A percentile compares a stretch with the other conserved stretches of the same genome.
phyloP scores from a whole-genome alignment of 495 filamentous ascomycete genomes.

The Daldinia vernicosa region DNA sequence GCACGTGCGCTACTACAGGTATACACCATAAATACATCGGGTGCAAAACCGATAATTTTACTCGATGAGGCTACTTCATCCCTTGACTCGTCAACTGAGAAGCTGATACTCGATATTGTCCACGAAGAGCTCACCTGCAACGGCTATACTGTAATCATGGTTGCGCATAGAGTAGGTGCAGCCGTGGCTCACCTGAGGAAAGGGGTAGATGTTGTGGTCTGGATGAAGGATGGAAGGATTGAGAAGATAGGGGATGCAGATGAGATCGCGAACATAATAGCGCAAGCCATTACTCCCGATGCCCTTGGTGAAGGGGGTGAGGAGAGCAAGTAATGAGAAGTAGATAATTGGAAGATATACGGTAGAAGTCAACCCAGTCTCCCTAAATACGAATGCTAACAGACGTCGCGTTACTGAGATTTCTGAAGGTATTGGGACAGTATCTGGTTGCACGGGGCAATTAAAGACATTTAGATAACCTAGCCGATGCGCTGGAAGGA shows the following conservation, averaged over 20 bases:
- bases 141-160: slow-evolving; percentile 66
- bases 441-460: neutral
- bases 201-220: slow-evolving; percentile 45
- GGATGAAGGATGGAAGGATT: slow-evolving; percentile 49
- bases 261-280: slow-evolving; percentile 1
- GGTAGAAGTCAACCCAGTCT: neutral
- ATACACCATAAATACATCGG: slow-evolving; percentile 8
- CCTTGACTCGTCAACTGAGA: slow-evolving; percentile 80
- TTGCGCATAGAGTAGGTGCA: slow-evolving; percentile 70
- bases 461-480: neutral
- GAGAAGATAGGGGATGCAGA: slow-evolving; percentile 22
- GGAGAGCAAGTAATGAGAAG: neutral
- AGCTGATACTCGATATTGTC: slow-evolving; percentile 75
- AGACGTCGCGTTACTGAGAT: neutral
- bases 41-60: slow-evolving; percentile 66
- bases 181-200: slow-evolving; percentile 48
- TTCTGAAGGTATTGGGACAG: neutral
- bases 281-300: neutral
- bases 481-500: neutral
- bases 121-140: slow-evolving; percentile 60
- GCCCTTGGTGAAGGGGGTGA: neutral
- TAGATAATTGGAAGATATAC: neutral
- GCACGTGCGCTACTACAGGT: slow-evolving; percentile 24
- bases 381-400: neutral
- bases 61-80: slow-evolving; percentile 87